Evolutionary conservation across 2,329 filamentous ascomycete genomes (phyloP), one percentile per base, ranked within the genome.

Genomic region (Fusarium sp.): DNA sequence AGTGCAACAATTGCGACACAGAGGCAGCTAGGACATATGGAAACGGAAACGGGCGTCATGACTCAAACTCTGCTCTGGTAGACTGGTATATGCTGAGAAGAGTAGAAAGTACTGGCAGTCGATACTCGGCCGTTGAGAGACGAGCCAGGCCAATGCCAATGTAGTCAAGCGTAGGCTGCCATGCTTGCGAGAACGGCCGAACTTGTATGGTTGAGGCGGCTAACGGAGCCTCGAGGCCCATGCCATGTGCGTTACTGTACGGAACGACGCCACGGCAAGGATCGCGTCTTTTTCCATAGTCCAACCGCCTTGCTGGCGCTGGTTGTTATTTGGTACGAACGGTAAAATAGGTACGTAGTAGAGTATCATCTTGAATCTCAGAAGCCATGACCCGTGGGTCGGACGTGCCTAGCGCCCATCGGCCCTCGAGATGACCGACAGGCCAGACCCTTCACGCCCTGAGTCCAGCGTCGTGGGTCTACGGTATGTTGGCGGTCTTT

Each of bases 371-470:
- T 39, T 36, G 22, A 36, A 50, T 21, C 26, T 44, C 21, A 40
- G 49, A 43, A 49, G 58, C 55, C 44, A 50, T 69, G 57, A 62
- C 46, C 59, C 58, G 55, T 65, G 70, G 44, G 42, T 68, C 57
- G 66, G 72, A 67, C 50, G 61, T 68, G 68, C 57, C 67, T 67
- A 61, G 66, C 62, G 66, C 46, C 53, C 52, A 53, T 69, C 55
- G 49, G 52, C 52, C 56, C 9, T 39, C 19, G 33, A 57, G 40
- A 67, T 28, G 24, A 39, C 53, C 51, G 58, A 54, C 59, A 61
- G 57, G 61, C 59, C 57, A 63, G 58, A 58, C 63, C 52, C 59
- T 64, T 61, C 49, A 65, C 40, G 59, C 55, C 57, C 57, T 66
- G 58, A 65, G 49, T 36, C 52, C 57, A 47, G 43, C 33, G 46